These are phyloP conservation scores for Linaria vulgaris DNA, from an alignment of 257 asterid species.

Conservation along the genomic window DNA sequence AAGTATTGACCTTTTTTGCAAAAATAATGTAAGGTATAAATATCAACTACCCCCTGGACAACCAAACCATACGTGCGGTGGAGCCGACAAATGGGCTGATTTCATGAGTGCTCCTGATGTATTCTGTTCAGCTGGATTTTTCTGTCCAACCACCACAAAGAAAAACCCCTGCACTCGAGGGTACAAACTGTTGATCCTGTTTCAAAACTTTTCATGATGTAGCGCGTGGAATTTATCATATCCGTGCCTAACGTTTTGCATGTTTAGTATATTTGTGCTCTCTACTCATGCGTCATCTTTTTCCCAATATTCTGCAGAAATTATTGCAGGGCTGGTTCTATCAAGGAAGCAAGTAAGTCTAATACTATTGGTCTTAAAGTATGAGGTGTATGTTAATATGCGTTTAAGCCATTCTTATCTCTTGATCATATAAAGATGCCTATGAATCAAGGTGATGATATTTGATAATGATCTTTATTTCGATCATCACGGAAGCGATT, in stretches of 20 bases:
- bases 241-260: too few relatives aligned
- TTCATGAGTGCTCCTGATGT: conserved; percentile 54
- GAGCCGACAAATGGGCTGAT: conserved; percentile 95
- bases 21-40: conserved; percentile 48
- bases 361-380: conserved; percentile 7
- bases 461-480: too few relatives aligned
- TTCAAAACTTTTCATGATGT: too few relatives aligned
- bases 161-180: conserved; percentile 75
- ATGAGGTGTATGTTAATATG: conserved; percentile 7
- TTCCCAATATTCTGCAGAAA: conserved; percentile 49
- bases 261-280: too few relatives aligned
- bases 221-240: too few relatives aligned
- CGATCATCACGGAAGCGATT: conserved; percentile 16
- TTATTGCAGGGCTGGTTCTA: conserved; percentile 94
- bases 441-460: not conserved
- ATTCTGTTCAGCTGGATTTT: conserved; percentile 85
- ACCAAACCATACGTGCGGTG: conserved; percentile 81
- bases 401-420: not conserved
- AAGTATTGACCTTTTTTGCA: conserved; percentile 2
- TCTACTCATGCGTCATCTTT: conserved; percentile 17
- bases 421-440: not conserved
- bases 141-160: conserved; percentile 75
- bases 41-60: conserved; percentile 93
- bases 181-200: conserved; percentile 43
- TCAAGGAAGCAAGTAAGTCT: conserved; percentile 61